Evolutionary conservation across 2,329 filamentous ascomycete species (phyloP).

Genomic region (Nigrospora oryzae): DNA sequence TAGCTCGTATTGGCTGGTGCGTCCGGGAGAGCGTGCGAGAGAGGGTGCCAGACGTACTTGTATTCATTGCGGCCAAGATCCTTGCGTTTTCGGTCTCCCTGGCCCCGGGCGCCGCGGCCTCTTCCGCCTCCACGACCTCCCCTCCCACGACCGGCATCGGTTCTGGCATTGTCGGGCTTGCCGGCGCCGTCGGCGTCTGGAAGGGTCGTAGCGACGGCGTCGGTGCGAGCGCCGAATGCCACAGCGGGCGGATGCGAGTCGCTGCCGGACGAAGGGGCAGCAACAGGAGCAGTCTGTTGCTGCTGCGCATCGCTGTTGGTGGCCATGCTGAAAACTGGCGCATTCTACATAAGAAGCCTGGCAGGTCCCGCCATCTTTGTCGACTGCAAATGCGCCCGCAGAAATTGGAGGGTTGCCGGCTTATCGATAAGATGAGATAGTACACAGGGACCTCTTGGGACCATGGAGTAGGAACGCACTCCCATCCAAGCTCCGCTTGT

Average conservation of each 20-base stretch:
- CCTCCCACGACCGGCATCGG: constrained; percentile 7
- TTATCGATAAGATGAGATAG: too few species aligned
- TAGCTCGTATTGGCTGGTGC: constrained; percentile 17
- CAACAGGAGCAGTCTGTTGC: constrained; percentile 2
- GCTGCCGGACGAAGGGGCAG: background rate
- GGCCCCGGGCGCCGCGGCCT: constrained; percentile 4
- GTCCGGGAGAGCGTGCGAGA: background rate
- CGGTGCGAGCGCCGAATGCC: background rate
- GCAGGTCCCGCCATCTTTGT: too few species aligned
- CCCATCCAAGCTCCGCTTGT: too few species aligned
- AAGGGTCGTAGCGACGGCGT: constrained; percentile 5
- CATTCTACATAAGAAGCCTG: too few species aligned
- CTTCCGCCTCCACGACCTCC: constrained; percentile 8
- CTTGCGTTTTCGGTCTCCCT: constrained; percentile 8
- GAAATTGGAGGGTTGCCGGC: too few species aligned
- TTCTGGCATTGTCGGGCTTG: constrained; percentile 8
- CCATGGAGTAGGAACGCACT: too few species aligned
- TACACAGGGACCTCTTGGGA: too few species aligned
- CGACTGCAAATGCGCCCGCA: too few species aligned
- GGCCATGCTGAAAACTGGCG: too few species aligned
- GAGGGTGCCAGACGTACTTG: constrained; percentile 7
- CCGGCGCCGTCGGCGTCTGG: constrained; percentile 8
- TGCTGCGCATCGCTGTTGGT: background rate
- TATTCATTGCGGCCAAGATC: constrained; percentile 8
- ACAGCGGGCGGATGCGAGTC: constrained; percentile 1